These are phyloP conservation scores for Podaxis mareebaensis DNA, from an alignment of 768 basidiomycete genomes.

Conservation along the genomic window DNA sequence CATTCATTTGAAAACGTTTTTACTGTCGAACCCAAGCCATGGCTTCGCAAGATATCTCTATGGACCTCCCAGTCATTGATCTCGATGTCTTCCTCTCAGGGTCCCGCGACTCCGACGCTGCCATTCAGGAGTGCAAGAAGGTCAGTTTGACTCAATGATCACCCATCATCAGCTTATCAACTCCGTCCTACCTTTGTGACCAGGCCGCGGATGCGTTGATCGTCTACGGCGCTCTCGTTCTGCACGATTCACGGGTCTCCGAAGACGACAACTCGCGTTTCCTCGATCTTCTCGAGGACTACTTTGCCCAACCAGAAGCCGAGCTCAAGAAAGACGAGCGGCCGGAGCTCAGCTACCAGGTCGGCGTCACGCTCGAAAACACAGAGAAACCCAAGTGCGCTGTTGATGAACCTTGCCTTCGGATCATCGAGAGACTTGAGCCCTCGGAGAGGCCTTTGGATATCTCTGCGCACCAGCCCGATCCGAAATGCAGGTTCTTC, in stretches of 20 bases:
- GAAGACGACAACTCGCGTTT: conserved; percentile 82
- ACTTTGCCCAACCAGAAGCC: conserved; percentile 73
- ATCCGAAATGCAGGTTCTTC: conserved; percentile 95
- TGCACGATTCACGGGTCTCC: conserved; percentile 83
- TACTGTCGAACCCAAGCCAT: conserved; percentile 21
- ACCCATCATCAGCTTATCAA: conserved; percentile 8
- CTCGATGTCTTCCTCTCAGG: conserved; percentile 68
- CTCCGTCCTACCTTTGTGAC: neutral
- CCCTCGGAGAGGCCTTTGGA: conserved; percentile 85
- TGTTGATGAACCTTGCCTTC: conserved; percentile 78
- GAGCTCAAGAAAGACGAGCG: conserved; percentile 75
- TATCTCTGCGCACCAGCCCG: conserved; percentile 74
- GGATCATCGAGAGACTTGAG: conserved; percentile 75
- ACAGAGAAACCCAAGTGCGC: conserved; percentile 92
- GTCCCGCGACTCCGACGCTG: conserved; percentile 43
- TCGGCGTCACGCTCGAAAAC: conserved; percentile 94
- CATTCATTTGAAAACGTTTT: neutral
- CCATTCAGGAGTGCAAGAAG: conserved; percentile 66
- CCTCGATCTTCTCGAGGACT: conserved; percentile 90
- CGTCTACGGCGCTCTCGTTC: conserved; percentile 81
- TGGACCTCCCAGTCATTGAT: conserved; percentile 73
- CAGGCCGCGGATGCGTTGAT: conserved; percentile 84
- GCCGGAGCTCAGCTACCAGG: conserved; percentile 87
- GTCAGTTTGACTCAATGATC: conserved; percentile 31
- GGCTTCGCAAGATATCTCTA: conserved; percentile 39